phyloP scores from a whole-genome alignment of 2,329 filamentous ascomycete genomes.

The Phyllosticta ampelicida region DNA sequence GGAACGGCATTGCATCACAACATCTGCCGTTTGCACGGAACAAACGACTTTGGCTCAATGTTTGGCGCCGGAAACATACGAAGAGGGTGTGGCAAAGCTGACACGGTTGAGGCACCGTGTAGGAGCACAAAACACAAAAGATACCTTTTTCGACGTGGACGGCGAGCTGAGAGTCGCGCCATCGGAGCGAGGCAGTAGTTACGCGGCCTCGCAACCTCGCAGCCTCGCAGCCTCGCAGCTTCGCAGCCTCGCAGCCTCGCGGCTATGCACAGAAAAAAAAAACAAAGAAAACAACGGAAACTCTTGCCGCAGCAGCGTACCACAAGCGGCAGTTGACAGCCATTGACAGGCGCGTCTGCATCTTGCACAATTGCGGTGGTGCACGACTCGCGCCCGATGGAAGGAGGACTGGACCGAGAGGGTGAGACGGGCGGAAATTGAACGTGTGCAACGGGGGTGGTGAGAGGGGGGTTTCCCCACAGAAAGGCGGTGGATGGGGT shows the following conservation, averaged over 20 bases:
- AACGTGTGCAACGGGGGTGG: not conserved
- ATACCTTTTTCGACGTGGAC: too few relatives aligned
- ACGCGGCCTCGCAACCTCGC: too few relatives aligned
- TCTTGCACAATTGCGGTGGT: not conserved
- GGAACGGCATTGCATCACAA: not conserved
- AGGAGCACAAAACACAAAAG: too few relatives aligned
- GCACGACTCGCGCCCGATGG: not conserved
- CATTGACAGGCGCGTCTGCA: not conserved
- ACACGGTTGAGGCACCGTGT: too few relatives aligned
- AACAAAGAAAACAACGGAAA: not conserved
- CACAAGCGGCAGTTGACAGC: not conserved
- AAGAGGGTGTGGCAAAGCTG: not conserved
- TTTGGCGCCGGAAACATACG: not conserved
- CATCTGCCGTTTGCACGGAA: not conserved
- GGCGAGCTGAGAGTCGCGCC: too few relatives aligned
- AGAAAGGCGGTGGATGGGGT: too few relatives aligned
- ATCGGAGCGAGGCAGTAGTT: too few relatives aligned
- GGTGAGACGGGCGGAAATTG: not conserved
- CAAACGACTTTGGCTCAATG: too few relatives aligned
- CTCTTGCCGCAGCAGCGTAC: not conserved
- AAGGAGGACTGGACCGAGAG: not conserved
- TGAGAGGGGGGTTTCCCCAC: too few relatives aligned
- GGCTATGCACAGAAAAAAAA: not conserved
- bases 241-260: too few relatives aligned
- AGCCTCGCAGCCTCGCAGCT: too few relatives aligned